Evolutionary conservation across 2,329 filamentous ascomycete species (phyloP), one percentile per base, ranked within the genome.

Genomic region (Parafenestella ontariensis): DNA sequence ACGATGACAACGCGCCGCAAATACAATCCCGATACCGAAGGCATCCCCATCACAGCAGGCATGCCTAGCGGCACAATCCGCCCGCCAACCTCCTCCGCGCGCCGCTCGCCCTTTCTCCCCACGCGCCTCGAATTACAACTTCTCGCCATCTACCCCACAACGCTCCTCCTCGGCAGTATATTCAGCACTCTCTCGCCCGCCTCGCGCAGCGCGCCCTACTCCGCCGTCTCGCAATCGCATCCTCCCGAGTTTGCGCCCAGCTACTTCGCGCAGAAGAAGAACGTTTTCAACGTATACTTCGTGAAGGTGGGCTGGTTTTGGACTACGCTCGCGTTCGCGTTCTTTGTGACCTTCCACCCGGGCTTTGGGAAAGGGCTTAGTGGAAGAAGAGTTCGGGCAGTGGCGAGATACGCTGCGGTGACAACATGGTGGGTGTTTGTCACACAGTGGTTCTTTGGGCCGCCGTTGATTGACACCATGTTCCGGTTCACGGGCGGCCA

Each of bases 371-470:
- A 70, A 58, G 83, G 73, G 31, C 65, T 71, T 26, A 71, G 66
- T 54, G 74, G 31, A 58, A 76, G 81, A 24, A 76, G 82, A n/a
- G 48, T 84, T 10, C 83, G 87, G 54, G 91, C 90, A 0, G 69
- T 80, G 1, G 45, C 88, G 20, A 84, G 95, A 43, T 99, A 92
- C 82, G 79, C 62, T 0, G 77, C 89, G 8, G 85, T 92, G 0
- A 98, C 95, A 8, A 68, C 78, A 1, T 89, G 88, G 77, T 99
- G 95, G 95, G 81, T 92, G 37, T 78, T 92, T 34, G 87, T 95
- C 17, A 99, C 95, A 61, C 95, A 98, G 80, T 98, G 95, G 95
- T 98, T 88, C 76, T 97, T 99, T 69, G 95, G 95, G 0, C 88
- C 95, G 2, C 83, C 92, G 18, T 81, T 99, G 44, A 94, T 98